phyloP scores from a whole-genome alignment of 345 rosid genomes.

The Heritiera littoralis region DNA sequence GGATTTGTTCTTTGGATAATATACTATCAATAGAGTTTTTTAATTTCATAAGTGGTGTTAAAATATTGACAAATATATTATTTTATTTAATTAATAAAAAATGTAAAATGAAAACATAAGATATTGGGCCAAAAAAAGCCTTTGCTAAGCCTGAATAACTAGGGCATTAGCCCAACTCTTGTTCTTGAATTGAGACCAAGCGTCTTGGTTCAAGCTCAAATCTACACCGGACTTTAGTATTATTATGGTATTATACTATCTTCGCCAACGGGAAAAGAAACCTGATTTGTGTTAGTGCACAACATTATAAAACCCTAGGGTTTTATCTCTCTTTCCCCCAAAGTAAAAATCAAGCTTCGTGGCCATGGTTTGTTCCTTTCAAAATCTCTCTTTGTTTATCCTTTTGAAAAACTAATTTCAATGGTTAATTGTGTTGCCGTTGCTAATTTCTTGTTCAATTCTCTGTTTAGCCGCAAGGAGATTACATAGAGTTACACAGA shows the following conservation, averaged over 20 bases:
- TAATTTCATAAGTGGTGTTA: too few species aligned
- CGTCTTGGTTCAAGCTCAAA: neutral
- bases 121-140: too few species aligned
- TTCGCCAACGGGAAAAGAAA: neutral
- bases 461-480: slow-evolving; percentile 75
- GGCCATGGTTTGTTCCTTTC: neutral
- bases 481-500: slow-evolving; percentile 76
- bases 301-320: slow-evolving; percentile 14
- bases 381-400: neutral
- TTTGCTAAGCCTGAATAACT: too few species aligned
- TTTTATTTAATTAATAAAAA: too few species aligned
- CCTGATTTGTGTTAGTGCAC: neutral
- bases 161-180: neutral
- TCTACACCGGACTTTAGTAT: neutral
- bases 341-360: neutral
- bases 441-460: neutral
- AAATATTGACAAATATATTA: too few species aligned
- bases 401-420: neutral
- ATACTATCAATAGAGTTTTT: too few species aligned
- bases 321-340: neutral
- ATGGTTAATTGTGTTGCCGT: neutral
- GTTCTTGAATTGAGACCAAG: neutral
- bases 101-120: too few species aligned
- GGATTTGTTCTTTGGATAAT: too few species aligned
- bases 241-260: neutral